phyloP scores from a whole-genome alignment of 2,329 filamentous ascomycete genomes.

The Penicillium aurantiogriseum region DNA sequence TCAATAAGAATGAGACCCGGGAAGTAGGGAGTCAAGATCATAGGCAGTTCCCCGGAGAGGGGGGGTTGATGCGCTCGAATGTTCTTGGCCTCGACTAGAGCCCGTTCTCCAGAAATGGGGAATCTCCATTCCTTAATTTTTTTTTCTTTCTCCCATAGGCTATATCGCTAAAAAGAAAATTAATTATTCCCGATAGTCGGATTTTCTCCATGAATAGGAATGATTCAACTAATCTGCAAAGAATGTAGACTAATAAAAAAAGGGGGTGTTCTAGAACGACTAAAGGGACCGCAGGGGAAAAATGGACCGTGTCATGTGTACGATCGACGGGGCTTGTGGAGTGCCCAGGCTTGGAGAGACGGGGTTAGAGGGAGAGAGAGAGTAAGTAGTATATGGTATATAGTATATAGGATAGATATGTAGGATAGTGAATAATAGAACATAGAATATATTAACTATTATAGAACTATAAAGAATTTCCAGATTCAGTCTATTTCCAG shows the following conservation, averaged over 20 bases:
- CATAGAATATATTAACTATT: neutral
- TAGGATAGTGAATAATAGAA: too few relatives aligned
- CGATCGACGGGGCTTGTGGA: conserved; percentile 24
- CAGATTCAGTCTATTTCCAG: too few relatives aligned
- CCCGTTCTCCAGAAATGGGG: conserved; percentile 11
- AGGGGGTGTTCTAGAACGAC: conserved; percentile 24
- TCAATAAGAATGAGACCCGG: conserved; percentile 7
- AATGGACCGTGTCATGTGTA: conserved; percentile 28
- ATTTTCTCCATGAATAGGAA: conserved; percentile 26
- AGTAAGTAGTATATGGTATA: neutral
- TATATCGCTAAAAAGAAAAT: neutral
- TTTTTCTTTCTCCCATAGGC: neutral
- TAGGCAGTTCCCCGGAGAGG: conserved; percentile 3
- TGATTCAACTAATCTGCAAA: conserved; percentile 9
- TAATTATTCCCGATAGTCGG: conserved; percentile 16
- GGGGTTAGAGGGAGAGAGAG: neutral
- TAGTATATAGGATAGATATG: neutral
- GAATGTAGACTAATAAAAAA: conserved; percentile 11
- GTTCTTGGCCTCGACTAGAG: conserved; percentile 26
- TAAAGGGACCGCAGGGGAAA: conserved; percentile 17
- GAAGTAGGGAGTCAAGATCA: conserved; percentile 6
- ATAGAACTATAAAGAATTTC: neutral
- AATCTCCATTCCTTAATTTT: neutral
- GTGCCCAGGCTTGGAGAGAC: conserved; percentile 7
- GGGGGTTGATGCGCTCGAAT: conserved; percentile 12